phyloP scores from a whole-genome alignment of 192 early-diverging fungal species.

The Geranomyces michiganensis region DNA sequence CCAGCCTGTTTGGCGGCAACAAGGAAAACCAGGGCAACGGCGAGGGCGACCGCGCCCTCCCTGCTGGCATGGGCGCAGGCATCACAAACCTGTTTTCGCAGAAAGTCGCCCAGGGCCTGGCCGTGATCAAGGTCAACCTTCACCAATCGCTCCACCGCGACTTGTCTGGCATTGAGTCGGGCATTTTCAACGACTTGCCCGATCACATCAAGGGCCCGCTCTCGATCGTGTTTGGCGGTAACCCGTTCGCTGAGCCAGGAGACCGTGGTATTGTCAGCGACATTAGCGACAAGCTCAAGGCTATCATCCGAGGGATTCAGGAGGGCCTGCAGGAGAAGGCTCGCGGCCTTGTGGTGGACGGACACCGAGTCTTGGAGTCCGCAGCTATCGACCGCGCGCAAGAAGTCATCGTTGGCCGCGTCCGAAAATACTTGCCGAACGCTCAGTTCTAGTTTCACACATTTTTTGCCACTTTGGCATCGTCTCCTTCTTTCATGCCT shows the following conservation, averaged over 20 bases:
- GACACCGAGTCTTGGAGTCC: constrained; percentile 20
- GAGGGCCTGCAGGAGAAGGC: constrained; percentile 32
- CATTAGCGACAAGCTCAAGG: constrained; percentile 22
- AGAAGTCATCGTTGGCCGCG: constrained; percentile 17
- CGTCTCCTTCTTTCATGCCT: no score
- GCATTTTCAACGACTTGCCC: constrained; percentile 24
- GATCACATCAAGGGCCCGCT: constrained; percentile 24
- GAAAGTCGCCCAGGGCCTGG: constrained; percentile 9
- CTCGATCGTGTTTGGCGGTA: constrained; percentile 27
- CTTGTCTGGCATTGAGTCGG: constrained; percentile 7
- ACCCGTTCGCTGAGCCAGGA: constrained; percentile 16
- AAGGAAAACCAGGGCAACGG: constrained; percentile 13
- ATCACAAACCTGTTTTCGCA: constrained; percentile 15
- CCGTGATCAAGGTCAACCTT: constrained; percentile 2
- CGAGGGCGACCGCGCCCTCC: constrained; percentile 13
- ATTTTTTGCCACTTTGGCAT: no score
- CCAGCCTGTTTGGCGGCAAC: constrained; percentile 18
- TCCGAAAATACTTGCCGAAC: constrained; percentile 13
- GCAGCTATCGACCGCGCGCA: constrained; percentile 10
- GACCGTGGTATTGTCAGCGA: constrained; percentile 23
- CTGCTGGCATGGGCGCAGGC: neutral
- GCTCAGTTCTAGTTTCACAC: constrained; percentile 7
- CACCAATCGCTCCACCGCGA: constrained; percentile 18
- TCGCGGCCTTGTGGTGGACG: constrained; percentile 18
- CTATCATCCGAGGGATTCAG: constrained; percentile 13